Conservation (phyloP, 2,329 filamentous ascomycete genomes). For the Metarhizium guizhouense region DNA sequence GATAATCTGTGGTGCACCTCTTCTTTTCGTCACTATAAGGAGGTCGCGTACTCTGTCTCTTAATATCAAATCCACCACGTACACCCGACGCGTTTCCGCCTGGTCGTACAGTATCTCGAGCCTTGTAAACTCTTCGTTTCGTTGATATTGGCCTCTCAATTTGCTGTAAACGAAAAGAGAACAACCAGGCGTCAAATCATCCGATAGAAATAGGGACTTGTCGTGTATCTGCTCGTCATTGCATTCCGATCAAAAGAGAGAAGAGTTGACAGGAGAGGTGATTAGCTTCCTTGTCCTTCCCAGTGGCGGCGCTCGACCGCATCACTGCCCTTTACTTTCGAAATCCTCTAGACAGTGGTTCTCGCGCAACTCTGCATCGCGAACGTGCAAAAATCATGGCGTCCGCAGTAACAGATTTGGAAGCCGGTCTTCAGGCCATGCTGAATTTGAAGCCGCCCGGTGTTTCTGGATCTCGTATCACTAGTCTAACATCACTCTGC, state of each 20-base stretch:
- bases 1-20: constrained; percentile 7
- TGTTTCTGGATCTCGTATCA: constrained; percentile 88
- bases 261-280: background rate
- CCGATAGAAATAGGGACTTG: background rate
- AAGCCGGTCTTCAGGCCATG: constrained; percentile 85
- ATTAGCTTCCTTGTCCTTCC: background rate
- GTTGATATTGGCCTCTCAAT: background rate
- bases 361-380: constrained; percentile 2
- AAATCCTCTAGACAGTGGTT: background rate
- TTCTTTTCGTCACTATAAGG: constrained; percentile 3
- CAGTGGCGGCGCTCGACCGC: background rate
- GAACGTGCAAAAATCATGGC: constrained; percentile 43
- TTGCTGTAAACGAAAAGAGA: background rate
- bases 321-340: background rate
- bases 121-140: background rate
- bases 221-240: background rate
- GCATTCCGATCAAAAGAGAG: background rate
- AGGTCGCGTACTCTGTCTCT: constrained; percentile 9
- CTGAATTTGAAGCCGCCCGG: constrained; percentile 85
- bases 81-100: background rate
- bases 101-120: constrained; percentile 1
- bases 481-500: constrained; percentile 77
- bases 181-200: background rate
- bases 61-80: constrained; percentile 1
- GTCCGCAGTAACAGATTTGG: constrained; percentile 83